Evolutionary conservation across 2,329 filamentous ascomycete genomes (phyloP), one percentile per base, ranked within the genome.

Genomic region (Colletotrichum lindemuthianum): DNA sequence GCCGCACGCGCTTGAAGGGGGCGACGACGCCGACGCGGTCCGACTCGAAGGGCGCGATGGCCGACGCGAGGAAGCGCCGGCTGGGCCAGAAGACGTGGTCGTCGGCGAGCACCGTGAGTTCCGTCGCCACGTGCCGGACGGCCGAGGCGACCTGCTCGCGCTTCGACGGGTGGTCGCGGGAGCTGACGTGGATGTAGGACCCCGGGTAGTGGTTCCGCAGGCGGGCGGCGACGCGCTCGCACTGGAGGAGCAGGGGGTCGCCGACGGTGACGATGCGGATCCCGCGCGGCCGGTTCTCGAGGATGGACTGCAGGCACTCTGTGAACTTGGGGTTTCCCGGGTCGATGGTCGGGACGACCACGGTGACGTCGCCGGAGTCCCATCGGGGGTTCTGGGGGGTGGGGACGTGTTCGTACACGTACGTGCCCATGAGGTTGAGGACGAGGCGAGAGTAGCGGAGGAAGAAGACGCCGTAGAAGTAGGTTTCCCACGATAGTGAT

Each of bases 31-130:
- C 87, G 1, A 89, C 81, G 0, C 67, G 59, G 1, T 69, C 58
- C 37, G 88, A 75, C 50, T 80, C 73, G 33, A 84, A 83, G 0
- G 81, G 75, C 0, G 81, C 79, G 0, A 87, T 72, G 0, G 82
- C 66, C 0, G 77, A 73, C 0, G 70, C 49, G 1, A 87, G 73
- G 65, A 85, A 84, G 0, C 65, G 65, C 0, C 66, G 37, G 4
- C 68, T 69, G 1, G 77, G 75, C 84, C 83, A 87, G 69, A 83
- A 79, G 13, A 85, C 83, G 67, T 85, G 82, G 70, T 87, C 84
- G 65, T 88, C 85, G 12, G 79, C 75, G 2, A 83, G 72, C 7
- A 85, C 73, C 0, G 79, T 79, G 55, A 88, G 76, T 0, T 69
- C 7, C 0, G 83, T 84, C 0, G 67, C 50, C 40, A 82, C 74